phyloP scores from a whole-genome alignment of 108 stramenopile species.

The Skeletonema menzelii region DNA sequence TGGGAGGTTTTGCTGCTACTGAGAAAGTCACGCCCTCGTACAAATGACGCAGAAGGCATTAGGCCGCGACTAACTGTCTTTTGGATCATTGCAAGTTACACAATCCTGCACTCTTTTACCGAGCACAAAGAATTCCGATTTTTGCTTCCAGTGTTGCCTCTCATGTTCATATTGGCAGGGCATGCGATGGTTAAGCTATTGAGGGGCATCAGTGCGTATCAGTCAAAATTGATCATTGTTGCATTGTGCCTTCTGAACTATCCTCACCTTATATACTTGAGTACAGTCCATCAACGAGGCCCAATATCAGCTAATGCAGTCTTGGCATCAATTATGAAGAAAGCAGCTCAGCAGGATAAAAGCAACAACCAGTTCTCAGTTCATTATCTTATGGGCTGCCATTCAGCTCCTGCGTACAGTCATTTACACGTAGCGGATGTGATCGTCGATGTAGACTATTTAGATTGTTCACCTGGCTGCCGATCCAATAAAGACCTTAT shows the following conservation, averaged over 20 bases:
- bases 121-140: constrained; percentile 97
- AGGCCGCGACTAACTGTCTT: constrained; percentile 47
- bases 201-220: not conserved
- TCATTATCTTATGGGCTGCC: constrained; percentile 84
- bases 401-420: constrained; percentile 83
- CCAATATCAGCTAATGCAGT: constrained; percentile 65
- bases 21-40: not conserved
- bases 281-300: constrained; percentile 72
- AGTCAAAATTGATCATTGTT: constrained; percentile 18
- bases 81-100: constrained; percentile 57
- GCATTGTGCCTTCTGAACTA: constrained; percentile 49
- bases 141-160: constrained; percentile 88
- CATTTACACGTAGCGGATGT: constrained; percentile 60
- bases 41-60: not conserved
- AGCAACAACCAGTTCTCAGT: constrained; percentile 33
- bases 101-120: constrained; percentile 78
- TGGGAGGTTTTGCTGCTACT: constrained; percentile 28
- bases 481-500: constrained; percentile 44
- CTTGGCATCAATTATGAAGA: constrained; percentile 48
- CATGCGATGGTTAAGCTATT: constrained; percentile 13
- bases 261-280: constrained; percentile 63
- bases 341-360: constrained; percentile 1
- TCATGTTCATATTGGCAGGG: constrained; percentile 76
- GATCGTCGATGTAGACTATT: constrained; percentile 53
- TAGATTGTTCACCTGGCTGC: constrained; percentile 84